Base-by-base conservation (phyloP, 1,284 basidiomycete species). In the Fomitopsis schrenkii region DNA sequence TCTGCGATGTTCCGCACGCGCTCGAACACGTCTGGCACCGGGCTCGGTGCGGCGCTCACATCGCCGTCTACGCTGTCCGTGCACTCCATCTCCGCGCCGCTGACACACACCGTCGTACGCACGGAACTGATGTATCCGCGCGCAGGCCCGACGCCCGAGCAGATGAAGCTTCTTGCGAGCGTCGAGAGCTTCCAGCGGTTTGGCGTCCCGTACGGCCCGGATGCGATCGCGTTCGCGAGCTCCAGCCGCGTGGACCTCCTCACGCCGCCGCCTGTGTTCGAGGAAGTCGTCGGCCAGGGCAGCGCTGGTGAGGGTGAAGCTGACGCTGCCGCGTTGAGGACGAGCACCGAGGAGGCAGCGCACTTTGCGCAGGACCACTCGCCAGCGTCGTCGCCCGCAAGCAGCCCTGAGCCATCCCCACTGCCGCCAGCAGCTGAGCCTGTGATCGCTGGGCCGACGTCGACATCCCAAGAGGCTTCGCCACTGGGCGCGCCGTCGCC, bases 61-160 rank as follows among this genome's bases (percentile, higher is more conserved):
- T 80, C 77, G 1, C 77, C 79, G 22, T 81, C 81, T 42, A 72
- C 71, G 58, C 74, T 82, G 57, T 79, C 79, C 17, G 68, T 82
- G 38, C 72, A 76, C 65, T 79, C 74, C 12, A 84, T 84, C 61
- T 82, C 81, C 14, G 64, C 81, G 8, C 83, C 83, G 19, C 75
- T 84, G 28, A 71, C 78, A 26, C 80, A 84, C 66, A 84, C 83
- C 26, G 72, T 77, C 30, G 73, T 75, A 40, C 79, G 79, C 45
- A 80, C 82, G 2, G 79, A 80, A 64, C 80, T 84, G 58, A 74
- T 75, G 62, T 82, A 78, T 63, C 83, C 83, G 17, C 73, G 74
- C 55, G 70, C 74, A 7, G 83, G 83, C 0, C 76, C 83, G 46
- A 84, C 83, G 17, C 74, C 82, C 0, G 82, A 85, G 59, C 83